Conservation (phyloP, 129 eudicot genomes). For the Deinandra increscens region DNA sequence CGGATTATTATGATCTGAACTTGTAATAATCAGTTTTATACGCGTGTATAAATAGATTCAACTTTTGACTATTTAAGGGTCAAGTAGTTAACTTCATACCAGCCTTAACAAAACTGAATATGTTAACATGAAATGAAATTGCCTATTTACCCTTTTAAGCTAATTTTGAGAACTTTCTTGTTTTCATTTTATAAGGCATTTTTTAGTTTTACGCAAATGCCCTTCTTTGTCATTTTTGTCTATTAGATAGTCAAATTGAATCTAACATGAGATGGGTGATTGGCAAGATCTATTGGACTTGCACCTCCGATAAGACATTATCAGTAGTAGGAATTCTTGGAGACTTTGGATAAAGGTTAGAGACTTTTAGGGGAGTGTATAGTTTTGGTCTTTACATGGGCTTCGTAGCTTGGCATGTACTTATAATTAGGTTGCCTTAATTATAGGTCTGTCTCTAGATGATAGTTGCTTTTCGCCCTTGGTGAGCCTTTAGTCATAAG, state of each 20-base stretch:
- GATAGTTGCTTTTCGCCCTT: too few relatives aligned
- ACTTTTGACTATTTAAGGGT: slow-evolving; percentile 2
- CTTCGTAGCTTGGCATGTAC: too few relatives aligned
- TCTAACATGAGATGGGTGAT: too few relatives aligned
- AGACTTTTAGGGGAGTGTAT: too few relatives aligned
- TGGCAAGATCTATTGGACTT: too few relatives aligned
- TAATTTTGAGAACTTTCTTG: neutral
- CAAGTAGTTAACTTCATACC: neutral
- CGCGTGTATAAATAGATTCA: neutral
- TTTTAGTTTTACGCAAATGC: neutral
- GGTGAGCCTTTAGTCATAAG: too few relatives aligned
- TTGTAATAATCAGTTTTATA: neutral
- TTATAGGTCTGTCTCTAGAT: too few relatives aligned
- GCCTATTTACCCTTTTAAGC: neutral
- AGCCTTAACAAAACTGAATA: neutral
- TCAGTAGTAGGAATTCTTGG: too few relatives aligned
- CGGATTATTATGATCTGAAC: neutral
- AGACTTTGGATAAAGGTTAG: too few relatives aligned
- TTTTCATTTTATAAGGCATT: neutral
- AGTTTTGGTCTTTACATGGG: too few relatives aligned
- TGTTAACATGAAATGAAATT: neutral
- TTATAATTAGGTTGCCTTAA: too few relatives aligned
- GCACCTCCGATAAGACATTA: too few relatives aligned
- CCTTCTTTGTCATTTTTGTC: neutral
- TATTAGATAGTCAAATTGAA: neutral